phyloP scores from a whole-genome alignment of 257 asterid genomes.

The Marsdenia floribunda region DNA sequence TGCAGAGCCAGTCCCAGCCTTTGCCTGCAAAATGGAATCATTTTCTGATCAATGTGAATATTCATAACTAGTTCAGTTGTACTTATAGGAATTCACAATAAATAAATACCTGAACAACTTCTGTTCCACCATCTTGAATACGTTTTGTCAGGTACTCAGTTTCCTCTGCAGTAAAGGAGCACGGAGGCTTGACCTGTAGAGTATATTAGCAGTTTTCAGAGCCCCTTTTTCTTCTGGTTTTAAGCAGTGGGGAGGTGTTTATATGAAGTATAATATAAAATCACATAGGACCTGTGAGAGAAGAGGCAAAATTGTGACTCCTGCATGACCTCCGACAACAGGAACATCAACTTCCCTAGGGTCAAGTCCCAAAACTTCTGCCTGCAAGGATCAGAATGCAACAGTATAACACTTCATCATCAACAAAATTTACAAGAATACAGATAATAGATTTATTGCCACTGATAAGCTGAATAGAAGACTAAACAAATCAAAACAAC shows the following conservation, averaged over 20 bases:
- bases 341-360: constrained; percentile 85
- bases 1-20: constrained; percentile 93
- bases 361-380: constrained; percentile 90
- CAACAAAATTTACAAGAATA: not conserved
- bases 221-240: not conserved
- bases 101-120: constrained; percentile 65
- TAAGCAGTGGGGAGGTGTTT: not conserved
- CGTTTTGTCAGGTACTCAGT: constrained; percentile 73
- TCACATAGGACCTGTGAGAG: constrained; percentile 62
- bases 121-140: constrained; percentile 92
- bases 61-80: not conserved
- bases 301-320: constrained; percentile 87
- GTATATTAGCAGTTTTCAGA: not conserved
- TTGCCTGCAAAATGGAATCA: constrained; percentile 48
- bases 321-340: constrained; percentile 95
- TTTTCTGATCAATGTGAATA: not conserved
- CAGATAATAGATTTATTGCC: not conserved
- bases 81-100: not conserved
- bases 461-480: too few relatives aligned
- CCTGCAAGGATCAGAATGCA: constrained; percentile 33
- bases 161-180: constrained; percentile 77
- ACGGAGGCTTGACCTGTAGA: constrained; percentile 76
- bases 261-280: not conserved
- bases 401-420: not conserved
- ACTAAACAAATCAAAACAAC: too few relatives aligned